Conservation (phyloP, 1,284 basidiomycete species). For the Ceratobasidium sp. region DNA sequence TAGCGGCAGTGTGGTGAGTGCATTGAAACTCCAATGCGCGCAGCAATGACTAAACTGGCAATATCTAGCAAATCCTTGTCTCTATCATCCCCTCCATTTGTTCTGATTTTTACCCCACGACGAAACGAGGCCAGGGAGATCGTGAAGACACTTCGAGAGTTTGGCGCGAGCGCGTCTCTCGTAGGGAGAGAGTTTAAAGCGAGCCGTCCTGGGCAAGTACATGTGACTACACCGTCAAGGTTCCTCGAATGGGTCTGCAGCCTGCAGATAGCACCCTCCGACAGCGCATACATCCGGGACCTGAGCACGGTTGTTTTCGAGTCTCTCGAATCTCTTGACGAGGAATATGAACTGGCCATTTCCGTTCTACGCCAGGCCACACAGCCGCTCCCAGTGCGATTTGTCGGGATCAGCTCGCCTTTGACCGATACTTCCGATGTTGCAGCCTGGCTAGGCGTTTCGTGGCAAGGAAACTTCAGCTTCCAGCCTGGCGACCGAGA, state of each 20-base stretch:
- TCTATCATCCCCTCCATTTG: slow-evolving; percentile 53
- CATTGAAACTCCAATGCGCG: slow-evolving; percentile 49
- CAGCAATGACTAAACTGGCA: slow-evolving; percentile 9
- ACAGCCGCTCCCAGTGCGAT: slow-evolving; percentile 73
- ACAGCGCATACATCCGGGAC: slow-evolving; percentile 54
- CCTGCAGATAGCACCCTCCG: not conserved
- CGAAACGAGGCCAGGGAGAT: slow-evolving; percentile 48
- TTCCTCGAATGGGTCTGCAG: slow-evolving; percentile 31
- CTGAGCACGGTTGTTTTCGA: slow-evolving; percentile 85
- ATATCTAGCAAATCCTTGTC: slow-evolving; percentile 65
- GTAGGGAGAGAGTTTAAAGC: slow-evolving; percentile 19
- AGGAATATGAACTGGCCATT: slow-evolving; percentile 86
- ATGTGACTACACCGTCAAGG: slow-evolving; percentile 20
- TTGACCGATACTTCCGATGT: slow-evolving; percentile 86
- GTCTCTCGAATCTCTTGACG: slow-evolving; percentile 87
- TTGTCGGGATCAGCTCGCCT: slow-evolving; percentile 83
- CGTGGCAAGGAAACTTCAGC: slow-evolving; percentile 63
- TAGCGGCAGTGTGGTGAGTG: slow-evolving; percentile 78
- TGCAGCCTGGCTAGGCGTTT: slow-evolving; percentile 85
- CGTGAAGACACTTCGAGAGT: slow-evolving; percentile 48
- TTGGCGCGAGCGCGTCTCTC: slow-evolving; percentile 51
- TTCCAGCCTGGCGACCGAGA: slow-evolving; percentile 90
- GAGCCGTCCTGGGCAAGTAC: slow-evolving; percentile 18
- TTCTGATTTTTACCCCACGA: slow-evolving; percentile 63
- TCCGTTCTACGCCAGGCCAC: slow-evolving; percentile 76